Conservation (phyloP, 345 rosid genomes). For the Linum lewisii region DNA sequence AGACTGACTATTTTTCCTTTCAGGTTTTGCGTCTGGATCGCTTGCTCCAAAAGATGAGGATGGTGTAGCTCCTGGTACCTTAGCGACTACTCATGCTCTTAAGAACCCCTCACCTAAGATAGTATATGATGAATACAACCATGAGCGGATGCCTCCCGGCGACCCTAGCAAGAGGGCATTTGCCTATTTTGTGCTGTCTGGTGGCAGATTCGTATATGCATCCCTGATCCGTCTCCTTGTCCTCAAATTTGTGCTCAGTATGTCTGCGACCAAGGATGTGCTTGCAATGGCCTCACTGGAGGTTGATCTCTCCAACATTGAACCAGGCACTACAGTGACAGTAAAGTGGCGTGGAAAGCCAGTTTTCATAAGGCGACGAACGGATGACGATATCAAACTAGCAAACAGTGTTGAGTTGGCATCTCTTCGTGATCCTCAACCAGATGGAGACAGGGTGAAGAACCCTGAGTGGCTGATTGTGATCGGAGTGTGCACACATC, state of each 20-base stretch:
- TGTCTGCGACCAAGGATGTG: constrained; percentile 5
- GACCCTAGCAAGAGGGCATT: constrained; percentile 5
- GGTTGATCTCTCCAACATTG: constrained; percentile 4
- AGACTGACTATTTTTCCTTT: neutral
- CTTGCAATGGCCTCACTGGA: constrained; percentile 1
- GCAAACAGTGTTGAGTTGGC: constrained; percentile 7
- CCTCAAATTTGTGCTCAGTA: constrained; percentile 3
- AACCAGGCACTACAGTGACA: constrained; percentile 2
- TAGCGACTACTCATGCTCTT: neutral
- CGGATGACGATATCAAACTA: constrained; percentile 1
- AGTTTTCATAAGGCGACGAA: constrained; percentile 2
- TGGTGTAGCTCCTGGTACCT: neutral
- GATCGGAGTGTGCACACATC: constrained; percentile 1
- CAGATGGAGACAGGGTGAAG: constrained; percentile 2
- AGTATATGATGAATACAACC: constrained; percentile 2
- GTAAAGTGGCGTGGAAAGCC: constrained; percentile 7
- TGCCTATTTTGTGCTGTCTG: constrained; percentile 2
- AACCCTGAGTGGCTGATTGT: constrained; percentile 5
- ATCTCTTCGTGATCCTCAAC: constrained; percentile 5
- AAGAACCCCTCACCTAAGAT: constrained; percentile 1
- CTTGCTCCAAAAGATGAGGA: neutral
- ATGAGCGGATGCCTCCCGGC: constrained; percentile 1
- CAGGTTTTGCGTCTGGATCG: constrained; percentile 4
- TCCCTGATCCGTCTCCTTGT: constrained; percentile 2
- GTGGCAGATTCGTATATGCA: constrained; percentile 2